A percentile compares a stretch with the other conserved stretches of the same genome.
Conservation (phyloP, 164 flowering plant genomes). For the Chimonanthus praecox region DNA sequence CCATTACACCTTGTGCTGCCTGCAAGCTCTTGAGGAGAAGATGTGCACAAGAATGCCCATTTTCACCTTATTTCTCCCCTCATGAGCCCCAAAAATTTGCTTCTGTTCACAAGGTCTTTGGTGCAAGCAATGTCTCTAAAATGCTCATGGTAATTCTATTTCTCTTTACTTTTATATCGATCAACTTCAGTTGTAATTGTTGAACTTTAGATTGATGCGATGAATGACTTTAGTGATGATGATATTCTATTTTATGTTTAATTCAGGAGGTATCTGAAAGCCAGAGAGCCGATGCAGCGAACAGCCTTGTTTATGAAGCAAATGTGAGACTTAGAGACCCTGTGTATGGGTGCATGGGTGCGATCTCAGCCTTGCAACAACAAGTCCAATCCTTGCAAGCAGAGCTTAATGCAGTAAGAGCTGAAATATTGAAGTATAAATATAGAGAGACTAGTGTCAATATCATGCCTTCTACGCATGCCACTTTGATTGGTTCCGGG, state of each 20-base stretch:
- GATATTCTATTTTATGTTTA: not conserved
- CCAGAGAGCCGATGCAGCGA: slow-evolving; percentile 84
- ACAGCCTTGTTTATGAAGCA: slow-evolving; percentile 89
- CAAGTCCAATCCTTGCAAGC: slow-evolving; percentile 74
- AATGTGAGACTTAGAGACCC: slow-evolving; percentile 88
- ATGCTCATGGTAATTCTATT: slow-evolving; percentile 63
- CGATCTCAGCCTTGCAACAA: slow-evolving; percentile 79
- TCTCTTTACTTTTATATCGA: not conserved
- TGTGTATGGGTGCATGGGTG: slow-evolving; percentile 96
- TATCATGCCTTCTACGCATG: slow-evolving; percentile 30
- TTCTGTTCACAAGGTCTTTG: slow-evolving; percentile 92
- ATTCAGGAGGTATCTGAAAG: slow-evolving; percentile 79
- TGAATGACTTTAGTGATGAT: not conserved
- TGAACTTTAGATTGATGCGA: not conserved
- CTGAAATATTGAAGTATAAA: slow-evolving; percentile 67
- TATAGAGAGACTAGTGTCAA: slow-evolving; percentile 44
- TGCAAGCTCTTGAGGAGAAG: slow-evolving; percentile 83
- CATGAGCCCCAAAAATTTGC: slow-evolving; percentile 94
- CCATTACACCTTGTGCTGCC: slow-evolving; percentile 91
- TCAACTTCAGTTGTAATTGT: not conserved
- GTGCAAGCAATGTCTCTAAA: slow-evolving; percentile 97
- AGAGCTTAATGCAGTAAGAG: slow-evolving; percentile 68
- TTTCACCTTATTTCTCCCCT: slow-evolving; percentile 93
- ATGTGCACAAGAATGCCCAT: slow-evolving; percentile 93
- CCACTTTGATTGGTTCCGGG: slow-evolving; percentile 32